Evolutionary conservation across 306 rosid genomes (phyloP), one percentile per base, ranked within the genome.

Genomic region (Cucurbita moschata): DNA sequence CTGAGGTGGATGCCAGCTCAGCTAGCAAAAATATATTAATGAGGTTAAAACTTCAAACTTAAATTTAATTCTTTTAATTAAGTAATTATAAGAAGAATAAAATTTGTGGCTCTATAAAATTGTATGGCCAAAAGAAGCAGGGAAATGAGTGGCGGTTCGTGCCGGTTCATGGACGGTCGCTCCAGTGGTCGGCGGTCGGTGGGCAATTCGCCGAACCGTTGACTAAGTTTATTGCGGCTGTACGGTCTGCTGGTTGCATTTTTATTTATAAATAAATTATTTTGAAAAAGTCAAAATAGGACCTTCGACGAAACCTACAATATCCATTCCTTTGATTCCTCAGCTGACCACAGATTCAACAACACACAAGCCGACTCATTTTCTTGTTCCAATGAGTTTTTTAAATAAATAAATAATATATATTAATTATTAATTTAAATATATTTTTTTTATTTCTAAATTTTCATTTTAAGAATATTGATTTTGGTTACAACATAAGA

Each of bases 251-350:
- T 9, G 14, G 35, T 4, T 42, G 15, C 5, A 43, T 65, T 19
- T 66, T 64, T 21, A n/a, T 37, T 39, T 40, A n/a, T 64, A 2
- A 37, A 39, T 64, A 43, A 42, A 42, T 66, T 19, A 11, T 39
- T 42, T 8, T 2, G 21, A 5, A 66, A 44, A 66, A 43, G 72
- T 66, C 54, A 66, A 66, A 2, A 66, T 43, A 39, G 38, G 72
- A 43, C 38, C 18, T 66, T 66, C 72, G 38, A 66, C 3, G 72
- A 65, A 66, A 66, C 72, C 72, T 66, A 66, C 72, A 44, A 66
- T 44, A 66, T 66, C 37, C 10, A 10, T 42, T 44, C 54, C 38
- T 65, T 65, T 65, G n/a, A 65, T 43, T 65, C 16, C 38, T 43
- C 38, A 65, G 10, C 37, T 19, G 54, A 43, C 53, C 71, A 66